Conservation (phyloP, 768 basidiomycete species). For the Tulasnella sp. region DNA sequence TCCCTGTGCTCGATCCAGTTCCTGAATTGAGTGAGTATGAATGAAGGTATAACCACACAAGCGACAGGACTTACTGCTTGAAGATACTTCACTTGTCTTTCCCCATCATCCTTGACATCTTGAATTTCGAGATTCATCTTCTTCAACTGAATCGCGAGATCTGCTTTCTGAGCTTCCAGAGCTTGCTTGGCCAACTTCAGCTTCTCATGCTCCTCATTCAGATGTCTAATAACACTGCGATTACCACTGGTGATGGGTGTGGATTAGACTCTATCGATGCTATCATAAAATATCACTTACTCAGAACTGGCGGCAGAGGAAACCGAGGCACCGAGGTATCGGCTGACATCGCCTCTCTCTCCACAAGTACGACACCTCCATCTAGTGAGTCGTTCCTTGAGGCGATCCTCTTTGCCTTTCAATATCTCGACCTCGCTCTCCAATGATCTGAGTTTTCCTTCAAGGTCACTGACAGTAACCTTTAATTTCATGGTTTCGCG, state of each 20-base stretch:
- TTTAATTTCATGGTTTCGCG: conserved; percentile 34
- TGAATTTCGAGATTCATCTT: background rate
- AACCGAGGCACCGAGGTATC: too few relatives aligned
- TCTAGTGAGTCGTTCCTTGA: conserved; percentile 12
- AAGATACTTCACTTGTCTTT: background rate
- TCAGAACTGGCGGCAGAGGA: too few relatives aligned
- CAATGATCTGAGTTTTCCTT: conserved; percentile 38
- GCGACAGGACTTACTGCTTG: background rate
- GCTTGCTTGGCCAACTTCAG: conserved; percentile 53
- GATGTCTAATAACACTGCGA: conserved; percentile 33
- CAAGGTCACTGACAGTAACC: conserved; percentile 41
- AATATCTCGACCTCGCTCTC: conserved; percentile 60
- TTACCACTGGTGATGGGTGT: background rate
- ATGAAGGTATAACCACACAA: background rate
- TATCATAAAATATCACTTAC: background rate
- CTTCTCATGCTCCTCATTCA: conserved; percentile 47
- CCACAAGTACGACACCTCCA: conserved; percentile 15
- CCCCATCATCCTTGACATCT: background rate
- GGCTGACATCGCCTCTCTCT: conserved; percentile 15
- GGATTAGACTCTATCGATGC: background rate
- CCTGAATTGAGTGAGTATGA: too few relatives aligned
- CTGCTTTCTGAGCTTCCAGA: conserved; percentile 49
- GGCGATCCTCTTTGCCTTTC: conserved; percentile 45
- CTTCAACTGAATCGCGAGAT: conserved; percentile 39
- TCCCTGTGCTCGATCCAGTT: background rate